These are phyloP conservation scores for Juncus effusus DNA, from an alignment of 176 grass and related monocot genomes.

Conservation along the genomic window DNA sequence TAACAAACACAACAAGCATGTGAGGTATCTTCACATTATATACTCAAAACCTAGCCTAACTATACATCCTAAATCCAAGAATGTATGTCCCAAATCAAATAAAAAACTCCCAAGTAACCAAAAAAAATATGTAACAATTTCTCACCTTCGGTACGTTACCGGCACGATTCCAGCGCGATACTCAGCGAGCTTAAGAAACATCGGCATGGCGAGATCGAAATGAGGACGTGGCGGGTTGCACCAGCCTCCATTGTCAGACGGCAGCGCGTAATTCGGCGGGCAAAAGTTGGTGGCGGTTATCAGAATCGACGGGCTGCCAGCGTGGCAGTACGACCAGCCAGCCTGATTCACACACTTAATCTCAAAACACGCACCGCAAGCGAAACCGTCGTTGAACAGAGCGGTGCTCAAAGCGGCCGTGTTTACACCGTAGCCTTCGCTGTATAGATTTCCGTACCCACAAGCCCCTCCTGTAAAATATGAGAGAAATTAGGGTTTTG, in stretches of 20 bases:
- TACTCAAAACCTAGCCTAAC: too few species aligned
- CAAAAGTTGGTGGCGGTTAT: conserved; percentile 44
- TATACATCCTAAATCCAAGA: too few species aligned
- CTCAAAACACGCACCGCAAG: conserved; percentile 40
- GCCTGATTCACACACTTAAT: conserved; percentile 25
- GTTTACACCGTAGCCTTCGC: conserved; percentile 39
- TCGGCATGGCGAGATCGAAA: conserved; percentile 41
- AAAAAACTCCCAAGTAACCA: too few species aligned
- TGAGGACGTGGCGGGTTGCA: conserved; percentile 40
- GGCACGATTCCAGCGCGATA: conserved; percentile 42
- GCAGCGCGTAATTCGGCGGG: conserved; percentile 35
- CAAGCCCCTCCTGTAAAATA: conserved; percentile 31
- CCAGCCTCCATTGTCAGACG: conserved; percentile 36
- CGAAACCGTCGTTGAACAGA: conserved; percentile 33
- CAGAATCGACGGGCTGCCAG: conserved; percentile 28
- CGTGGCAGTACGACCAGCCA: conserved; percentile 20
- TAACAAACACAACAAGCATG: too few species aligned
- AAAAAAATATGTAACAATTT: background rate
- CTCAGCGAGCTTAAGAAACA: conserved; percentile 38
- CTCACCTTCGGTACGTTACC: conserved; percentile 33
- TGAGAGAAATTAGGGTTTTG: background rate
- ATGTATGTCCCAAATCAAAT: too few species aligned
- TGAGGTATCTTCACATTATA: too few species aligned
- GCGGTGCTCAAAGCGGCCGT: conserved; percentile 44
- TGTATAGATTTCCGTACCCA: conserved; percentile 45